Base-by-base conservation (phyloP, 148 eudicot genomes). In the Diospyros kaki region DNA sequence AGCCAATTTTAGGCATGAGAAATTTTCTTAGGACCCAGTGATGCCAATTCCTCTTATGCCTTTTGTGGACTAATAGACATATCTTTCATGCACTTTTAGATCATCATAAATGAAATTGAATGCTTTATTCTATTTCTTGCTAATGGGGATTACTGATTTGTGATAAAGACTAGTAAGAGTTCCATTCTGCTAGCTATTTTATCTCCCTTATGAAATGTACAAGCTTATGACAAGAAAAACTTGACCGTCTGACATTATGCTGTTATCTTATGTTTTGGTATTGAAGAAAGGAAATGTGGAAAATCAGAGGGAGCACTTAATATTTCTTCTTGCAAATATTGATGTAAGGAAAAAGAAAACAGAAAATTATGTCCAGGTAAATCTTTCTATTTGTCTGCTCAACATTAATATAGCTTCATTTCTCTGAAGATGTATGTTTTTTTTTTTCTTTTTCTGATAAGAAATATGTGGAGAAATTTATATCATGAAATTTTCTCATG, bases 281-380 rank as follows among this genome's bases (percentile, higher is more conserved):
- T 43, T 88, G 84, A 75, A 95, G 99, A 93, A 93, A 88, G 99
- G 97, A 88, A 95, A 95, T 81, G 99, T 90, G 63, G 98, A 93
- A 71, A 95, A 95, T 86, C 99, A 95, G 80, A 82, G 99, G 85
- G 99, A 95, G 86, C 99, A 95, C 84, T 84, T 95, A 76, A 89
- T 93, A 81, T 81, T 95, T 82, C 83, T 95, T 79, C 92, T 95
- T 74, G 99, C 99, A 73, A 95, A 95, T 81, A 91, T 91, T 83
- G 98, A 89, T 83, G 90, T 79, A 69, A 86, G 99, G 69, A 71
- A 67, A 15, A 88, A 81, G 77, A 85, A 77, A 65, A 69, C 77
- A 50, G 89, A 78, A 12, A 81, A 79, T 54, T 84, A 89, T 83
- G 87, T 81, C n/a, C 87, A 67, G 85, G 97, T 92, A 73, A 77